These are phyloP conservation scores for Omphalotus olearius DNA, from an alignment of 1,284 basidiomycete species.

Conservation along the genomic window DNA sequence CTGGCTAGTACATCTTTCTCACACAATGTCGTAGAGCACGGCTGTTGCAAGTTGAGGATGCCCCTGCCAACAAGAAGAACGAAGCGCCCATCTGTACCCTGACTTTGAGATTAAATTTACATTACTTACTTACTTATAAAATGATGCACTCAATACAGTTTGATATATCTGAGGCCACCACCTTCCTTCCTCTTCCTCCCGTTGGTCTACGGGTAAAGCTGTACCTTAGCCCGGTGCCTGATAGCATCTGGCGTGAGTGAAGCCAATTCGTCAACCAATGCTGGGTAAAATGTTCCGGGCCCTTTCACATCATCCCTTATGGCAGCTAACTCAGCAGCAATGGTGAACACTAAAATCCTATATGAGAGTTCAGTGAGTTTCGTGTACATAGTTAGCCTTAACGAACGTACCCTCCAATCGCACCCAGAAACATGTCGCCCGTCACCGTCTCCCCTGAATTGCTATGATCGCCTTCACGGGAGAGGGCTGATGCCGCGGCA, in stretches of 20 bases:
- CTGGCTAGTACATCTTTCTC: no score
- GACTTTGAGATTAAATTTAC: no score
- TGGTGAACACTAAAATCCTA: constrained; percentile 77
- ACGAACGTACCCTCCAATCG: constrained; percentile 67
- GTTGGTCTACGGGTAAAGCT: background rate
- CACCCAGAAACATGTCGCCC: constrained; percentile 72
- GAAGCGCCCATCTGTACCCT: no score
- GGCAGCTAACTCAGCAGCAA: constrained; percentile 83
- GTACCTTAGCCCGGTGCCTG: constrained; percentile 45
- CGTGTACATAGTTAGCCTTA: background rate
- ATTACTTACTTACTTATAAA: no score
- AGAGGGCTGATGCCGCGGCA: constrained; percentile 51
- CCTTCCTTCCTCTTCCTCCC: no score
- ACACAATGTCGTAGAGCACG: no score
- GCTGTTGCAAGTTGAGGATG: no score
- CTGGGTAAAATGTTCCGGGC: constrained; percentile 85
- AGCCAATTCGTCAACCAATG: constrained; percentile 62
- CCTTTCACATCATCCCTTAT: constrained; percentile 69
- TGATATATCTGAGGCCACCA: no score
- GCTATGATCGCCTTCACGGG: constrained; percentile 10
- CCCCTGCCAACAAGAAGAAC: no score
- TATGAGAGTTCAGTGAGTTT: constrained; percentile 12
- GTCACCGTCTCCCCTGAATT: constrained; percentile 42
- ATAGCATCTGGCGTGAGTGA: constrained; percentile 57
- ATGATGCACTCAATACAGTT: no score